These are phyloP conservation scores for Paramecium sonneborni DNA, from an alignment of 73 alveolate species.

Conservation along the genomic window DNA sequence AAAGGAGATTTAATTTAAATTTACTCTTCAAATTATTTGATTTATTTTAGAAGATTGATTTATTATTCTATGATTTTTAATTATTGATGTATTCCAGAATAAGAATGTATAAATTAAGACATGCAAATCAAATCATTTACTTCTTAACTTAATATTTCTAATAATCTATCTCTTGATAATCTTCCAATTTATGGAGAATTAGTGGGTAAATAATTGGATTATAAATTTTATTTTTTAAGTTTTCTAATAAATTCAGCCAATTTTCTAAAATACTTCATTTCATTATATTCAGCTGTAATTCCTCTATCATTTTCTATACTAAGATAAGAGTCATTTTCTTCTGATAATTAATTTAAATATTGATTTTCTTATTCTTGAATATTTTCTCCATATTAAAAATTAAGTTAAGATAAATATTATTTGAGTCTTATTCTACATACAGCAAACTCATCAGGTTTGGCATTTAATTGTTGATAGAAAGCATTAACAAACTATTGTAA, in stretches of 20 bases:
- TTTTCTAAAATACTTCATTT: constrained; percentile 20
- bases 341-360: constrained; percentile 10
- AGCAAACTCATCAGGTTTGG: constrained; percentile 9
- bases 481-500: neutral
- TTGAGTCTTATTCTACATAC: neutral
- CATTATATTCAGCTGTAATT: neutral
- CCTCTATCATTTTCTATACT: neutral
- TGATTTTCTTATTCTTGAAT: neutral
- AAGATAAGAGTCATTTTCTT: neutral
- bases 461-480: neutral
- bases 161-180: neutral
- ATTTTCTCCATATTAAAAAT: neutral
- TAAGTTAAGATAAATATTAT: neutral
- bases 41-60: neutral
- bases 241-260: neutral
- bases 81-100: constrained; percentile 14
- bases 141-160: neutral
- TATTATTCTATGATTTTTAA: neutral
- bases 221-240: neutral
- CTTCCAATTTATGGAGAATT: constrained; percentile 5
- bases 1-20: neutral
- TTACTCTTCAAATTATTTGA: neutral
- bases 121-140: constrained; percentile 1
- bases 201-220: neutral
- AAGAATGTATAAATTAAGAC: neutral